These are phyloP conservation scores for Strigomonas culicis DNA, from an alignment of 208 protist species.

Conservation along the genomic window DNA sequence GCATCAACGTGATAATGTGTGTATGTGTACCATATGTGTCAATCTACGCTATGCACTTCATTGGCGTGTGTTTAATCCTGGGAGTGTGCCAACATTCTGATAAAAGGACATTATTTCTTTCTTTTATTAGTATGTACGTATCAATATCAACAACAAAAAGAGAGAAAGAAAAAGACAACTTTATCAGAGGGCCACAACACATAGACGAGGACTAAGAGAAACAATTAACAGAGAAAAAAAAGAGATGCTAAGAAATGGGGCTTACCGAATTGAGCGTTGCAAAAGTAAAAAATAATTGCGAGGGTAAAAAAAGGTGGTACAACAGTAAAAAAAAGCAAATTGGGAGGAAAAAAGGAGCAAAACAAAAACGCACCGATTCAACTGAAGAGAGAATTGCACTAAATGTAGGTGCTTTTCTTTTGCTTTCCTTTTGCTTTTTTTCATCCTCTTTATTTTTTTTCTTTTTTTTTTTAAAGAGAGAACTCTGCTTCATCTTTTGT, in stretches of 20 bases:
- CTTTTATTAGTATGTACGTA: too few species aligned
- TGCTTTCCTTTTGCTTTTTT: not conserved
- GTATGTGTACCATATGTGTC: too few species aligned
- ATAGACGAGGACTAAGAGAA: not conserved
- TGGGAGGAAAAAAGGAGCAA: slow-evolving; percentile 4
- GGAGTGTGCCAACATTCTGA: too few species aligned
- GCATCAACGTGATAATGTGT: too few species aligned
- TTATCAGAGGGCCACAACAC: not conserved
- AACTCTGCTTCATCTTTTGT: not conserved
- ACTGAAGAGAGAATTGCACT: slow-evolving; percentile 2
- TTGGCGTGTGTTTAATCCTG: too few species aligned
- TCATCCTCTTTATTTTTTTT: slow-evolving; percentile 6
- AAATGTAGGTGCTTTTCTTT: not conserved
- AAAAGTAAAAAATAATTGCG: not conserved
- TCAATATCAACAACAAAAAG: not conserved
- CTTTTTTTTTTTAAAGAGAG: slow-evolving; percentile 15
- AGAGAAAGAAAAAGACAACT: not conserved
- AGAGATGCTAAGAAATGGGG: not conserved
- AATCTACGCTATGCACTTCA: too few species aligned
- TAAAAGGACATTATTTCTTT: too few species aligned
- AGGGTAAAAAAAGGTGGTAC: not conserved
- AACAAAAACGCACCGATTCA: not conserved
- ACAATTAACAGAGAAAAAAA: not conserved
- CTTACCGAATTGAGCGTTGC: not conserved
- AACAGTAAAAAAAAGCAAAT: slow-evolving; percentile 11